A percentile compares a stretch with the other conserved stretches of the same genome.
Conservation (phyloP, 2,329 filamentous ascomycete species). For the Magnaporthales sp. region DNA sequence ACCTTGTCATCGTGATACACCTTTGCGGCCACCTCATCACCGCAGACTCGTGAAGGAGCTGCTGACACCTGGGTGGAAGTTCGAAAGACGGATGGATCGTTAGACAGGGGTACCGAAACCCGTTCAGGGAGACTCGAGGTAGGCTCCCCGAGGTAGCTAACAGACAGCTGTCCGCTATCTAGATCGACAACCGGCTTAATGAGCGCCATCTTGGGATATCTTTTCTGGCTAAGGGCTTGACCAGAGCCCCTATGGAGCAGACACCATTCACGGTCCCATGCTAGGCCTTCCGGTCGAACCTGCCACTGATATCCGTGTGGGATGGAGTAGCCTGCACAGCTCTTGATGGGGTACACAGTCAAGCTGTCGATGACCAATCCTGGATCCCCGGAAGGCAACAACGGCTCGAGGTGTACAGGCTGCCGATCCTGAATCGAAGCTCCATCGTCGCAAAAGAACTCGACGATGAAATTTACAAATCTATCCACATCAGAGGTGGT, state of each 20-base stretch:
- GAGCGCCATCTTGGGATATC: constrained; percentile 79
- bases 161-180: constrained; percentile 50
- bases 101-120: constrained; percentile 55
- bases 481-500: constrained; percentile 62
- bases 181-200: constrained; percentile 70
- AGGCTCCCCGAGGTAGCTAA: constrained; percentile 38
- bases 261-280: constrained; percentile 97
- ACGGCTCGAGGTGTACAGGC: background rate
- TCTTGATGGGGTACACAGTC: constrained; percentile 87
- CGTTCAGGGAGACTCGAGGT: constrained; percentile 19
- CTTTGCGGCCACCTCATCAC: constrained; percentile 64
- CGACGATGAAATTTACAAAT: constrained; percentile 63
- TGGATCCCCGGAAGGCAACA: background rate
- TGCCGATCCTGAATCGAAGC: background rate
- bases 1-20: constrained; percentile 60
- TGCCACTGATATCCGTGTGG: constrained; percentile 61
- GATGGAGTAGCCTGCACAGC: constrained; percentile 72
- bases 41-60: constrained; percentile 62
- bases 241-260: constrained; percentile 74
- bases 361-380: constrained; percentile 22
- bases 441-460: constrained; percentile 46
- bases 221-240: constrained; percentile 79
- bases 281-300: constrained; percentile 71
- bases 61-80: background rate
- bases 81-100: constrained; percentile 51